Conservation (phyloP, 2,329 filamentous ascomycete species). For the Pestalotiopsis fici region DNA sequence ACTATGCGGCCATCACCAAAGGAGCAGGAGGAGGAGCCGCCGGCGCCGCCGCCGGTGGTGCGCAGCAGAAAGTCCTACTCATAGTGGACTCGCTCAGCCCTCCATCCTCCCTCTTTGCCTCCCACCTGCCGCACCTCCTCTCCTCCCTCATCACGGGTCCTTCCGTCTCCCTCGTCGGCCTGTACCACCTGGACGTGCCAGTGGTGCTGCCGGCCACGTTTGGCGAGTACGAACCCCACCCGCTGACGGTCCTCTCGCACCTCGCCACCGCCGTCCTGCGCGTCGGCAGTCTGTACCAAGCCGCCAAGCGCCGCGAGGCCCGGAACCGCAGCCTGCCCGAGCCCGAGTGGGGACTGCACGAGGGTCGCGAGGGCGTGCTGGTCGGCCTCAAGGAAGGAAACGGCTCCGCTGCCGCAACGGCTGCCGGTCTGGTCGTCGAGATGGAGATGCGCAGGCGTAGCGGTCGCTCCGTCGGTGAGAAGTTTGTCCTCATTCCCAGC, state of each 20-base stretch:
- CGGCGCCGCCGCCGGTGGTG: slow-evolving; percentile 24
- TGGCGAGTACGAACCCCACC: slow-evolving; percentile 64
- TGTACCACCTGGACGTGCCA: slow-evolving; percentile 83
- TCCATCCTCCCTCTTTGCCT: slow-evolving; percentile 54
- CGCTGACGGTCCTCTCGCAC: slow-evolving; percentile 74
- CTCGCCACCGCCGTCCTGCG: slow-evolving; percentile 86
- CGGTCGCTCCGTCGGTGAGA: slow-evolving; percentile 75
- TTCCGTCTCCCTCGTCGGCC: slow-evolving; percentile 69
- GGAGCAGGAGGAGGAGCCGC: neutral
- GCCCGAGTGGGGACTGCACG: slow-evolving; percentile 77
- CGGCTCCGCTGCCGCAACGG: slow-evolving; percentile 1
- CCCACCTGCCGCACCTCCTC: slow-evolving; percentile 68
- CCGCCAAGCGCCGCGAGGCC: slow-evolving; percentile 74
- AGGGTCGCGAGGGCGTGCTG: slow-evolving; percentile 77
- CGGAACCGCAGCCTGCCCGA: slow-evolving; percentile 72
- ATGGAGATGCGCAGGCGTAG: slow-evolving; percentile 87
- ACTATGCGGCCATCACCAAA: slow-evolving; percentile 31
- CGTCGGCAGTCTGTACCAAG: slow-evolving; percentile 72
- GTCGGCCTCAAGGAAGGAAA: slow-evolving; percentile 57
- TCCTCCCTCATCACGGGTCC: slow-evolving; percentile 68
- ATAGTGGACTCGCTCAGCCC: slow-evolving; percentile 80
- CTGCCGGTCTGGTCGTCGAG: slow-evolving; percentile 68
- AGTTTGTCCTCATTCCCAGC: slow-evolving; percentile 48
- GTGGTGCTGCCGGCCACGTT: slow-evolving; percentile 43
- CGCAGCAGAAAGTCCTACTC: slow-evolving; percentile 60